These are phyloP conservation scores for Starmerella vitae DNA, from an alignment of 805 yeast genomes.

Conservation along the genomic window DNA sequence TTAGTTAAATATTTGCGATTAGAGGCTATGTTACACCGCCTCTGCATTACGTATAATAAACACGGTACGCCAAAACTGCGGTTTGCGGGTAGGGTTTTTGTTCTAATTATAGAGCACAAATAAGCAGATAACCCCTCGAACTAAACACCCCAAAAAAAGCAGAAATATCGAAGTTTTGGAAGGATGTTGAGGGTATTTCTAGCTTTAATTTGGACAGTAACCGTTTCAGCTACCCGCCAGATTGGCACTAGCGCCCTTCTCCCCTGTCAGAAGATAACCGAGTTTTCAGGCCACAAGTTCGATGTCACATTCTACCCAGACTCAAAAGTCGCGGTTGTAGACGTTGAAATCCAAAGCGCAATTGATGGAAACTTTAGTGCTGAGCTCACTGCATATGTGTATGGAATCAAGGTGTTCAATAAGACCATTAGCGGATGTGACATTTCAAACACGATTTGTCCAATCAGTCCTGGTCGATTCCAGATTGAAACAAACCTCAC, in stretches of 20 bases:
- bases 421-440: constrained; percentile 52
- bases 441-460: constrained; percentile 53
- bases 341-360: constrained; percentile 65
- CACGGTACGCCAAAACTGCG: too few species aligned
- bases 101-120: too few species aligned
- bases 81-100: too few species aligned
- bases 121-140: too few species aligned
- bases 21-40: too few species aligned
- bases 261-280: constrained; percentile 86
- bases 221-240: constrained; percentile 24
- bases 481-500: constrained; percentile 43
- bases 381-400: constrained; percentile 52
- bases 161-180: too few species aligned
- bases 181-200: background rate
- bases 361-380: constrained; percentile 62
- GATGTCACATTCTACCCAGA: constrained; percentile 61
- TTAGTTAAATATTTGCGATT: too few species aligned
- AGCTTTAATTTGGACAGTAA: constrained; percentile 2
- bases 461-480: constrained; percentile 75
- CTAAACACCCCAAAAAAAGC: too few species aligned
- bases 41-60: too few species aligned
- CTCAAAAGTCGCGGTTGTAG: constrained; percentile 48
- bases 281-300: constrained; percentile 70
- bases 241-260: constrained; percentile 51
- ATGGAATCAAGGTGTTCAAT: constrained; percentile 57